Evolutionary conservation across 2,329 filamentous ascomycete species (phyloP), one percentile per base, ranked within the genome.

Genomic region (Fusarium penzigii): DNA sequence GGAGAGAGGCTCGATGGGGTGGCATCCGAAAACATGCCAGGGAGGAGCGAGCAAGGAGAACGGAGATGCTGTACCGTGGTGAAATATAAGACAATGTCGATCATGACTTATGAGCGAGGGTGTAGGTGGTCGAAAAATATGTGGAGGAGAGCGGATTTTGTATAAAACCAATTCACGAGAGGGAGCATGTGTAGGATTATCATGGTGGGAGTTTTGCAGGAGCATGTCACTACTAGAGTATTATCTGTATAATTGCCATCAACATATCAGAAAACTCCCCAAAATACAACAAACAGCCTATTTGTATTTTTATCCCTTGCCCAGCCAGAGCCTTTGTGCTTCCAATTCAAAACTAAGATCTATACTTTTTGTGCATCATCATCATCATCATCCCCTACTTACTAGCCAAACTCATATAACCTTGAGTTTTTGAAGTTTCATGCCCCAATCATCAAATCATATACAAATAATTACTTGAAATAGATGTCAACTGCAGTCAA

Each of bases 1-100:
- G 74, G 36, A 74, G 78, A 52, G 77, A 77, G 71, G 71, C 72
- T n/a, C 70, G 78, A 46, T 87, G 83, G 84, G 84, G 84, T 11
- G 76, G 80, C 17, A 78, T 77, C 55, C 76, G 78, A 68, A 70
- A 70, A 29, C 74, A 77, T 65, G 84, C 84, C 12, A 71, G 78
- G 51, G 78, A 81, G 62, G 84, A 87, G 41, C 72, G 79, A 58
- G 65, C 72, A 64, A 80, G 78, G 72, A 75, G 84, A 57, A 75
- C 74, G 56, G 73, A 74, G 39, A 73, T 85, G 75, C 62, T 85
- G 46, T 76, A 78, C 56, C 70, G 72, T 25, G 80, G 80, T 40
- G 74, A 81, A 67, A 62, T 84, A 65, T 83, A 74, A 66, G 25
- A 29, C 29, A 20, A 20, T 36, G 41, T 14, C 47, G 42, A 39